These are phyloP conservation scores for Trichoderma arundinaceum DNA, from an alignment of 2,329 filamentous ascomycete genomes.

Conservation along the genomic window DNA sequence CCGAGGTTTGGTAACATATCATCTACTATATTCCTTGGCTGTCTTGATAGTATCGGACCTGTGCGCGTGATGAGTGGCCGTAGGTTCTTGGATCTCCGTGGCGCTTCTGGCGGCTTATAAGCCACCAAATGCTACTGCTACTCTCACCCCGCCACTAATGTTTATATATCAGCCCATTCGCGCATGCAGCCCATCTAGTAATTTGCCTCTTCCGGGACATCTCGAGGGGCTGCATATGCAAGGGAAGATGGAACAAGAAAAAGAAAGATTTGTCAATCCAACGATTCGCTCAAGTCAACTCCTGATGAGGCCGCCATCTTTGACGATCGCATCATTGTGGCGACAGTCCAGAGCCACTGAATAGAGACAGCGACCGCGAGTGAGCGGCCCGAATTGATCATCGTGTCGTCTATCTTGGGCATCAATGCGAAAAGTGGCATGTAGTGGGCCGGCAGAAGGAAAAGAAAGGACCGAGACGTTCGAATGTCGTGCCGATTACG, in stretches of 20 bases:
- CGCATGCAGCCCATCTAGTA: background rate
- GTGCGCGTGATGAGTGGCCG: background rate
- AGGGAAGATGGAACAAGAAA: background rate
- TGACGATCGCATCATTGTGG: background rate
- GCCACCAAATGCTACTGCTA: background rate
- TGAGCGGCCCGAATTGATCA: slow-evolving; percentile 19
- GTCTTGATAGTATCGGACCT: background rate
- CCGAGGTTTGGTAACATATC: background rate
- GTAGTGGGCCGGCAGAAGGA: background rate
- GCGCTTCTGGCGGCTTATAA: slow-evolving; percentile 7
- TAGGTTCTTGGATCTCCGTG: background rate
- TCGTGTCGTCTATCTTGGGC: slow-evolving; percentile 21
- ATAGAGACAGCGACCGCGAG: background rate
- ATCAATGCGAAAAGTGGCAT: slow-evolving; percentile 2
- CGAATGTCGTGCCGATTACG: background rate
- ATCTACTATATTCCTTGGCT: background rate
- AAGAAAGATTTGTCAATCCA: background rate
- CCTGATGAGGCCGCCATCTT: background rate
- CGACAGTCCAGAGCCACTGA: slow-evolving; percentile 13
- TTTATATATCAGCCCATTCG: slow-evolving; percentile 19
- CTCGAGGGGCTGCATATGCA: background rate
- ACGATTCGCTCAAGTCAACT: background rate
- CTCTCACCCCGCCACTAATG: slow-evolving; percentile 13
- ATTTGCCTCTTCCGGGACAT: slow-evolving; percentile 6
- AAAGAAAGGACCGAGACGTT: background rate